These are phyloP conservation scores for Collariella sp. DNA, from an alignment of 495 filamentous ascomycete genomes.

Conservation along the genomic window DNA sequence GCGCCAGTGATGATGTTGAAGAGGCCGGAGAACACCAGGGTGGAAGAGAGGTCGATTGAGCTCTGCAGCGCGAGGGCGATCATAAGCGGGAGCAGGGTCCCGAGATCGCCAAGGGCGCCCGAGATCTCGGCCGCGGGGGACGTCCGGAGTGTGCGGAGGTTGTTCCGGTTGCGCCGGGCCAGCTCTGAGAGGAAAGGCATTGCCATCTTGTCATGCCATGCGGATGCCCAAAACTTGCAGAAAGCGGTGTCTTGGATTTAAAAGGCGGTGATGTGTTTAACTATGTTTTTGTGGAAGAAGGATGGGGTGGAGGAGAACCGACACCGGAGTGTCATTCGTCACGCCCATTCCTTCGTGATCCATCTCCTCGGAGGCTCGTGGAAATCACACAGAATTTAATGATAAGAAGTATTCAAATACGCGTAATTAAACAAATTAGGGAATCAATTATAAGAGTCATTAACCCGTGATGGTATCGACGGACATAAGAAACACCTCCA, in stretches of 20 bases:
- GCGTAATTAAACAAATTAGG: too few species aligned
- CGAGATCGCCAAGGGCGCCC: constrained; percentile 82
- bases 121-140: constrained; percentile 73
- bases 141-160: constrained; percentile 36
- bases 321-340: too few species aligned
- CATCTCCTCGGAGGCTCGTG: too few species aligned
- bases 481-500: too few species aligned
- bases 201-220: not conserved
- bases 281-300: too few species aligned
- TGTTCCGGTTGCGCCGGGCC: constrained; percentile 34
- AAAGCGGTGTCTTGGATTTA: not conserved
- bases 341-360: too few species aligned
- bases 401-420: too few species aligned
- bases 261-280: not conserved
- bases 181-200: constrained; percentile 8
- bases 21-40: constrained; percentile 77
- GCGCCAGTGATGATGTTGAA: constrained; percentile 78
- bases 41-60: constrained; percentile 72
- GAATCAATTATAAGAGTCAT: too few species aligned
- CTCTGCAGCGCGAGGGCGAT: constrained; percentile 67
- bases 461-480: too few species aligned
- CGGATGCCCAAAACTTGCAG: not conserved
- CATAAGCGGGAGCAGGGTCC: constrained; percentile 82
- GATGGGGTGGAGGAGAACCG: too few species aligned
- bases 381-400: too few species aligned